Evolutionary conservation across 768 basidiomycete genomes (phyloP).

Genomic region (Mycena indigotica): DNA sequence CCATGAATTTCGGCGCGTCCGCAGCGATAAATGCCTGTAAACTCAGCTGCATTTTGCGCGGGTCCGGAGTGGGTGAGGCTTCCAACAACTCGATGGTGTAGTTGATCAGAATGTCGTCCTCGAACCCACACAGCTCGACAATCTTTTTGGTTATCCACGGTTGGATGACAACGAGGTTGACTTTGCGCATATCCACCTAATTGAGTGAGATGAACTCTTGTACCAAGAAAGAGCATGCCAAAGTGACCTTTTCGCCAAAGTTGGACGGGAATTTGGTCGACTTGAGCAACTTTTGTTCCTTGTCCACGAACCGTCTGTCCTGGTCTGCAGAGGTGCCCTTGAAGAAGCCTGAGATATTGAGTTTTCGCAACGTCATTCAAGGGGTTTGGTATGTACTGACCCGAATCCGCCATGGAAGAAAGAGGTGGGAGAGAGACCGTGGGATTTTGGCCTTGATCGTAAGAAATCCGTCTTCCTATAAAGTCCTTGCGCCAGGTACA

Average conservation of each 20-base stretch:
- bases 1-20: slow-evolving; percentile 87
- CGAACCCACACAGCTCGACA: slow-evolving; percentile 86
- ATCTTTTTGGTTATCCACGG: slow-evolving; percentile 97
- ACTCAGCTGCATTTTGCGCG: slow-evolving; percentile 94
- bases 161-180: slow-evolving; percentile 87
- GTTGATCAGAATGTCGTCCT: slow-evolving; percentile 96
- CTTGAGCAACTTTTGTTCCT: slow-evolving; percentile 88
- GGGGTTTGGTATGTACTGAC: slow-evolving; percentile 26
- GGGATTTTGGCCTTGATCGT: background rate
- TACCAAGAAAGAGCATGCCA: background rate
- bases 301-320: slow-evolving; percentile 92
- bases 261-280: slow-evolving; percentile 87
- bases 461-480: too few relatives aligned
- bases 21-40: slow-evolving; percentile 90
- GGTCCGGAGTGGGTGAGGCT: slow-evolving; percentile 88
- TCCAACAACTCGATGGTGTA: slow-evolving; percentile 95
- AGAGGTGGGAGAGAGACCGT: background rate
- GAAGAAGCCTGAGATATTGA: slow-evolving; percentile 69
- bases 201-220: background rate
- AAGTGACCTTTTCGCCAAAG: slow-evolving; percentile 79
- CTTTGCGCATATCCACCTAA: slow-evolving; percentile 93
- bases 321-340: slow-evolving; percentile 90
- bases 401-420: slow-evolving; percentile 59
- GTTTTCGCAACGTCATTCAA: slow-evolving; percentile 25
- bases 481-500: too few relatives aligned